phyloP scores from a whole-genome alignment of 768 basidiomycete species.

The Cantharellus anzutake region DNA sequence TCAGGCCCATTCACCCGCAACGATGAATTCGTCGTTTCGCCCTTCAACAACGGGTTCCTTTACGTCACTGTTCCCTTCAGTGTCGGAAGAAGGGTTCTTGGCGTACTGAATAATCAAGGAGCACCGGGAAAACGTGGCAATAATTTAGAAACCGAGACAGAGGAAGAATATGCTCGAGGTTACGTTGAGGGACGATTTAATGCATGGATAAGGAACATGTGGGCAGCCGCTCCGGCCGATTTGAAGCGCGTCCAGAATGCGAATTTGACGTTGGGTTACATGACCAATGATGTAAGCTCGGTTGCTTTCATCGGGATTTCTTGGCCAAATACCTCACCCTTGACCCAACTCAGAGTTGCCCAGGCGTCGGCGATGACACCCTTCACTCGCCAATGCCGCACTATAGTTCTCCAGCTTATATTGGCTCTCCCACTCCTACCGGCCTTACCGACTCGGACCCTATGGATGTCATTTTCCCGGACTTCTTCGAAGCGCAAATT shows the following conservation, averaged over 20 bases:
- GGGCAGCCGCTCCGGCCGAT: constrained; percentile 7
- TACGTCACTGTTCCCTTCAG: constrained; percentile 37
- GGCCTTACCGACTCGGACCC: constrained; percentile 26
- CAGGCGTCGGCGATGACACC: constrained; percentile 58
- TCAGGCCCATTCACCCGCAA: constrained; percentile 56
- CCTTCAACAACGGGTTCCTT: constrained; percentile 45
- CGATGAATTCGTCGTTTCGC: constrained; percentile 58
- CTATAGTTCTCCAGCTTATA: constrained; percentile 36
- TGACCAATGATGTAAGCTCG: constrained; percentile 41
- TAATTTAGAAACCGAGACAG: not conserved
- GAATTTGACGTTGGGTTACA: constrained; percentile 53
- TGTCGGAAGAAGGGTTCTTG: constrained; percentile 33
- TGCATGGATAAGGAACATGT: constrained; percentile 15
- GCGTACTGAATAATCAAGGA: constrained; percentile 8
- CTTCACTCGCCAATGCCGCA: constrained; percentile 41
- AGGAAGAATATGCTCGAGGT: constrained; percentile 3
- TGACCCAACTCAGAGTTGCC: constrained; percentile 31
- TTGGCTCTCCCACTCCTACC: constrained; percentile 34
- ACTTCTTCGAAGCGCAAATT: constrained; percentile 37
- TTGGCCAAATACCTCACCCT: not conserved
- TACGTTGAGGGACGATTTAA: constrained; percentile 2
- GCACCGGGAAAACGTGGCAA: not conserved
- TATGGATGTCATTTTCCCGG: constrained; percentile 59
- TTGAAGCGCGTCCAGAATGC: constrained; percentile 23
- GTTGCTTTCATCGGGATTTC: not conserved